A percentile compares a stretch with the other conserved stretches of the same genome.
Evolutionary conservation across 2,329 filamentous ascomycete species (phyloP).

Genomic region (Penicillium janthinellum): DNA sequence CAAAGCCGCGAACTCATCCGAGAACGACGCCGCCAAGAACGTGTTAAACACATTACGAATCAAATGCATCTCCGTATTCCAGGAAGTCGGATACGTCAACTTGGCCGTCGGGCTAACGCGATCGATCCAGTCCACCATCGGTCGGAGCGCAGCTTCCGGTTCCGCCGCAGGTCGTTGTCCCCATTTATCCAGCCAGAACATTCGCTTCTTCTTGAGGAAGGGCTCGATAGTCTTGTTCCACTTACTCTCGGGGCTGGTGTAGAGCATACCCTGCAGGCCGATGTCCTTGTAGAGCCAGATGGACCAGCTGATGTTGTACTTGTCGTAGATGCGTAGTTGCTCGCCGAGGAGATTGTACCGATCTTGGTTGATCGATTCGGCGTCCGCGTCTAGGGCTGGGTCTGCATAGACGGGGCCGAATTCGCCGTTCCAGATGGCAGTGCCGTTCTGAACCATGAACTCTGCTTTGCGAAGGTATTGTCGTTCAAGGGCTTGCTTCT

Average conservation of each 20-base stretch:
- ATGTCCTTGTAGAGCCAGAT: constrained; percentile 65
- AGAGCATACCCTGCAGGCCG: constrained; percentile 59
- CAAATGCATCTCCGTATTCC: constrained; percentile 56
- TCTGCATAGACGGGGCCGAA: constrained; percentile 50
- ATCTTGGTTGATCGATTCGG: constrained; percentile 45
- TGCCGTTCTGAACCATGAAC: constrained; percentile 48
- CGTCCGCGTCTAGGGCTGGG: constrained; percentile 31
- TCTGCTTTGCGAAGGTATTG: constrained; percentile 52
- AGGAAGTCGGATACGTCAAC: constrained; percentile 51
- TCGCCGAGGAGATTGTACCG: constrained; percentile 51
- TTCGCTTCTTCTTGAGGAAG: constrained; percentile 59
- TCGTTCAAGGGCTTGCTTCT: constrained; percentile 45
- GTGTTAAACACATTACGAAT: constrained; percentile 50
- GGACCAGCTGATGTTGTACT: constrained; percentile 57
- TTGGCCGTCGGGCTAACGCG: constrained; percentile 46
- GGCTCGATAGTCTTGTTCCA: constrained; percentile 56
- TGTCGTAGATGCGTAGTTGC: constrained; percentile 56
- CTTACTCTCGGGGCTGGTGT: constrained; percentile 48
- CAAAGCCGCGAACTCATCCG: constrained; percentile 58
- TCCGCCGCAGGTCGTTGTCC: constrained; percentile 47
- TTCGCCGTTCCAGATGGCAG: constrained; percentile 58
- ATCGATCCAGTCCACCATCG: constrained; percentile 50
- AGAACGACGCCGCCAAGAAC: constrained; percentile 54
- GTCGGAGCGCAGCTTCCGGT: constrained; percentile 48
- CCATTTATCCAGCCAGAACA: constrained; percentile 59